Evolutionary conservation across 108 stramenopile species (phyloP).

Genomic region (Skeletonema potamos): DNA sequence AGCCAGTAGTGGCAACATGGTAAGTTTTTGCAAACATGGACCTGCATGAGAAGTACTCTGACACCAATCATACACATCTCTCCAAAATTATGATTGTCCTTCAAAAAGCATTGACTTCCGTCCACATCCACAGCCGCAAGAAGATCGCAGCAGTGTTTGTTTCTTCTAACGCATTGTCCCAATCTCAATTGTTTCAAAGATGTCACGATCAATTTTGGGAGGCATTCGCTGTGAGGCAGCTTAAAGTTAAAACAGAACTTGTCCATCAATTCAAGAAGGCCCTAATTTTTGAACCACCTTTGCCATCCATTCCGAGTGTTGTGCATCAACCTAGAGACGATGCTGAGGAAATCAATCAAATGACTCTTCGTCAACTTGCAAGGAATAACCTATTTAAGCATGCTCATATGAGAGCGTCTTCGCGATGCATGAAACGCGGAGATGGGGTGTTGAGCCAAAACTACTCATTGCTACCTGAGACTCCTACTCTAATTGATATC

Average conservation of each 20-base stretch:
- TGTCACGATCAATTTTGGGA: background rate
- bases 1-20: too few relatives aligned
- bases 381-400: constrained; percentile 28
- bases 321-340: background rate
- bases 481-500: constrained; percentile 7
- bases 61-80: too few relatives aligned
- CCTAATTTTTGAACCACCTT: background rate
- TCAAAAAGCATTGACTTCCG: background rate
- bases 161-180: background rate
- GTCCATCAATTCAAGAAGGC: background rate
- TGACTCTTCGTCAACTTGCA: background rate
- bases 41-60: too few relatives aligned
- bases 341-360: background rate
- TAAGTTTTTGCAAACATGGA: too few relatives aligned
- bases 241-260: background rate
- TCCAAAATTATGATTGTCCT: too few relatives aligned
- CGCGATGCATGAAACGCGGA: constrained; percentile 26
- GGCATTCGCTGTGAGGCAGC: background rate
- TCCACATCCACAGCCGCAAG: background rate
- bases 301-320: background rate
- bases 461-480: background rate
- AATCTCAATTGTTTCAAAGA: background rate
- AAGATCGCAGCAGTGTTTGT: background rate
- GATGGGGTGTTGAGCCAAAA: constrained; percentile 5
- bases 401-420: constrained; percentile 11